Evolutionary conservation across 805 yeast genomes (phyloP).

Genomic region (Monosporozyma aerobia): DNA sequence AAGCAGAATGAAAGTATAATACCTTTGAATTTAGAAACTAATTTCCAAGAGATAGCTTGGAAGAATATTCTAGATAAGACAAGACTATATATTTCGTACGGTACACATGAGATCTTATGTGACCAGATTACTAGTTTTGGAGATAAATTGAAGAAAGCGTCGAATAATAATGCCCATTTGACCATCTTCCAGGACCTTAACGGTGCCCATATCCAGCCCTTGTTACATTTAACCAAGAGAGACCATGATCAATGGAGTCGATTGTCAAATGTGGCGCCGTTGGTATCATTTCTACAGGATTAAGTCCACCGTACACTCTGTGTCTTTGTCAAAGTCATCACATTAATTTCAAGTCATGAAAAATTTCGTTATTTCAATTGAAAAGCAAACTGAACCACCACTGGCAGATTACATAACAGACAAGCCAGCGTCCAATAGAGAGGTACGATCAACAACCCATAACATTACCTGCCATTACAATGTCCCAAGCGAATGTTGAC

Average conservation of each 20-base stretch:
- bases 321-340: background rate
- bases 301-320: background rate
- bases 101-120: conserved; percentile 17
- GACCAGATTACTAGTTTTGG: conserved; percentile 11
- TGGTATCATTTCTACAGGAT: background rate
- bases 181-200: conserved; percentile 7
- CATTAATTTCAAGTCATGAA: background rate
- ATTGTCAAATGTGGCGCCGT: background rate
- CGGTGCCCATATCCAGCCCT: conserved; percentile 14
- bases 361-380: background rate
- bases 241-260: background rate
- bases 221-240: background rate
- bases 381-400: background rate
- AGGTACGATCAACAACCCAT: background rate
- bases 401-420: no score
- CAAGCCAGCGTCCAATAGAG: background rate
- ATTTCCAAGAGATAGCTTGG: conserved; percentile 15
- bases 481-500: conserved; percentile 48
- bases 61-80: conserved; percentile 5
- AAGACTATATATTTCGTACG: conserved; percentile 13
- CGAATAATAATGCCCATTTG: background rate
- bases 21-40: conserved; percentile 13
- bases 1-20: background rate
- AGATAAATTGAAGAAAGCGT: conserved; percentile 3
- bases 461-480: conserved; percentile 11